Evolutionary conservation across 106 monocot species (phyloP).

Genomic region (Dioscorea dumetorum): DNA sequence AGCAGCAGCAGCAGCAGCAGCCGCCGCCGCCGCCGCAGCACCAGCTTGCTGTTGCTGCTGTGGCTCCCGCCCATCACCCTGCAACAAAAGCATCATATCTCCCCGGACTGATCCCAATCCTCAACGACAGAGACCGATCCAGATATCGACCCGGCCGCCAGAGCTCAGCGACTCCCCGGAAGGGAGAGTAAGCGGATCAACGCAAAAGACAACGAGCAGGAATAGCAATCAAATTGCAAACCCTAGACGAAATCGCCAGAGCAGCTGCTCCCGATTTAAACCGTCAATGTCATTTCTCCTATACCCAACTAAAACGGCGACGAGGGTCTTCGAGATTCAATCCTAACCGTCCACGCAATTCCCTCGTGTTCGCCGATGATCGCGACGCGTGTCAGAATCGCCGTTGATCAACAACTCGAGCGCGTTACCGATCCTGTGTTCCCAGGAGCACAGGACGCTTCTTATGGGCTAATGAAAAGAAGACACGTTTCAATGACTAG

Average conservation of each 20-base stretch:
- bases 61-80: slow-evolving; percentile 35
- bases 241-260: too few species aligned
- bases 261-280: not conserved
- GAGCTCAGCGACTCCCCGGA: not conserved
- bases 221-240: not conserved
- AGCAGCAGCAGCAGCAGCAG: slow-evolving; percentile 16
- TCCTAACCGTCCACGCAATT: not conserved
- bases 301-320: too few species aligned
- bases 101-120: not conserved
- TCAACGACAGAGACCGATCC: not conserved
- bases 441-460: too few species aligned
- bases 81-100: slow-evolving; percentile 54
- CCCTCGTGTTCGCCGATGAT: not conserved
- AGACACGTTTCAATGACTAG: too few species aligned
- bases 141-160: not conserved
- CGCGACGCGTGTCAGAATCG: not conserved
- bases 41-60: slow-evolving; percentile 20
- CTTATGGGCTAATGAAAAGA: too few species aligned
- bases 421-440: too few species aligned
- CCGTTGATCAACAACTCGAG: too few species aligned
- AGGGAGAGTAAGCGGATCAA: not conserved
- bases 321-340: not conserved
- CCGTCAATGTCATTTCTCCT: not conserved
- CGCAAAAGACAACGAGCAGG: not conserved
- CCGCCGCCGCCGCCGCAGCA: not conserved